Evolutionary conservation across 1,284 basidiomycete species (phyloP), one percentile per base, ranked within the genome.

Genomic region (Rhodotorula sp.): DNA sequence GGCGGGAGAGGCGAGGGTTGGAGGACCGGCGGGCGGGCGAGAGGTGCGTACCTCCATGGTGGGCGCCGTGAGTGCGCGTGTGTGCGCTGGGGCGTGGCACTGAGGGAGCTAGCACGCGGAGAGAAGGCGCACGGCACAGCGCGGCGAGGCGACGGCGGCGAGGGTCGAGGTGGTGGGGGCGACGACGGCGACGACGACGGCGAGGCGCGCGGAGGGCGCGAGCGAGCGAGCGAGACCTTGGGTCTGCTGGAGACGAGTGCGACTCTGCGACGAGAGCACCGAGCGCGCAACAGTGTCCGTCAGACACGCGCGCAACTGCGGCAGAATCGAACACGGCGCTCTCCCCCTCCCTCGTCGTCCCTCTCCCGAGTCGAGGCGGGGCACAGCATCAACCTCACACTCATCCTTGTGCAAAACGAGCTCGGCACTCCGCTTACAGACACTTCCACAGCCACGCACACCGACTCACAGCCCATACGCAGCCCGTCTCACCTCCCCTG

Each of bases 221-320:
- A 64, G 44, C 54, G 54, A 12, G 36, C 36, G 36, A 34, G 56
- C 29, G 57, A 41, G 57, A 66, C 64, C 64, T 56, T 66, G 64
- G 51, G 57, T 66, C 64, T 39, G 29, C n/a, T 57, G 27, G 37
- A 15, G 19, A 17, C 12, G 19, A n/a, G 27, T 44, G 51, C 39
- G 57, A 44, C 48, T 37, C 39, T 66, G 29, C 59, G 48, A 59
- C 64, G 32, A 21, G 39, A 13, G 53, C 48, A n/a, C 61, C 22
- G 39, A 60, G 27, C 29, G 39, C 37, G 7, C 1, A 39, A 46
- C 2, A 21, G 21, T 48, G 46, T 48, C 46, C 46, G 21, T 48
- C 21, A 48, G 46, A 48, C 46, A 48, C 19, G 22, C 46, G n/a
- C n/a, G n/a, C n/a, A n/a, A 9, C 37, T 6, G 25, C 37, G 15